Conservation (phyloP, 768 basidiomycete species). For the Galerina sulciceps region DNA sequence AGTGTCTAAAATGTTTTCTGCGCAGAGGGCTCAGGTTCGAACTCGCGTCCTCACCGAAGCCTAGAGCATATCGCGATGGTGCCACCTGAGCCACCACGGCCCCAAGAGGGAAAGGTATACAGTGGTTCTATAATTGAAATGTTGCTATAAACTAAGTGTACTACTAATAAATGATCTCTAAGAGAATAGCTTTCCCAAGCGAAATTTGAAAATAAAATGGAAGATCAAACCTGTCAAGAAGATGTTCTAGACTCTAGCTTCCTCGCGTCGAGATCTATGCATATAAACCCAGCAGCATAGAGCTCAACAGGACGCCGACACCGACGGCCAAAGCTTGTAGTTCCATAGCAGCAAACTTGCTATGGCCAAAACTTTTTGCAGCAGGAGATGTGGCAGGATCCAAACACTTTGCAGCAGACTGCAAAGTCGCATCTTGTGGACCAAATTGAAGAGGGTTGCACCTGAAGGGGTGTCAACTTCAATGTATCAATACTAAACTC, state of each 20-base stretch:
- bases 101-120: background rate
- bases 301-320: no score
- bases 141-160: no score
- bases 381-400: background rate
- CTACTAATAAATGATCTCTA: no score
- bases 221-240: no score
- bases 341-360: background rate
- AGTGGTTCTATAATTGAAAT: no score
- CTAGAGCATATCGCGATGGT: background rate
- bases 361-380: background rate
- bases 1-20: background rate
- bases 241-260: no score
- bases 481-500: background rate
- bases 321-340: background rate
- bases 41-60: background rate
- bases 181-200: no score
- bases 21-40: background rate
- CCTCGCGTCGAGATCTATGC: no score
- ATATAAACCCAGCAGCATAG: no score
- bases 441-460: conserved; percentile 45
- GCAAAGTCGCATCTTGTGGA: conserved; percentile 40
- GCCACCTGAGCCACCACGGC: background rate
- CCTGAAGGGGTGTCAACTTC: conserved; percentile 14
- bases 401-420: conserved; percentile 32
- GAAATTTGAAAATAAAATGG: no score